Conservation (phyloP, 352 stramenopile genomes). For the Hyaloperonospora arabidopsidis region DNA sequence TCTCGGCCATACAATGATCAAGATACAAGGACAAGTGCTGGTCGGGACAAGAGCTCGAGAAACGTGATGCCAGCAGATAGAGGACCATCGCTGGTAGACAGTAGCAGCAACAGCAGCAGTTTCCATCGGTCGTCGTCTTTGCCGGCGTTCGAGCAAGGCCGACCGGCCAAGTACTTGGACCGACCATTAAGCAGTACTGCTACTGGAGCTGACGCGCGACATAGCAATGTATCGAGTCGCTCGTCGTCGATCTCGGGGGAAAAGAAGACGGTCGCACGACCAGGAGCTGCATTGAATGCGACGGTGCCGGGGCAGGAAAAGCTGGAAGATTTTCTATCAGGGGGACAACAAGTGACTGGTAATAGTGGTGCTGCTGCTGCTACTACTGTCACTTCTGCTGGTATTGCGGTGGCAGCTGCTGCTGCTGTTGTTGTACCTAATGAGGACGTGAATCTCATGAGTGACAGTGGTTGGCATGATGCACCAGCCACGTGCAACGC, state of each 20-base stretch:
- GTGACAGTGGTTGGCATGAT: conserved; percentile 46
- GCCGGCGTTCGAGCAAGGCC: conserved; percentile 39
- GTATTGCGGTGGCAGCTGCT: conserved; percentile 3
- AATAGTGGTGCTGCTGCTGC: conserved; percentile 9
- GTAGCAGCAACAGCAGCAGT: conserved; percentile 5
- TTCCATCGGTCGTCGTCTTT: conserved; percentile 44
- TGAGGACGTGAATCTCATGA: conserved; percentile 68
- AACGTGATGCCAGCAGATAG: conserved; percentile 10
- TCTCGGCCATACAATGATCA: conserved; percentile 16
- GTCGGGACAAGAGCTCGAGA: conserved; percentile 12
- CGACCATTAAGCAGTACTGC: conserved; percentile 9
- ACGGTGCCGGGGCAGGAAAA: conserved; percentile 26
- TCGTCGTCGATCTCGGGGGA: conserved; percentile 15
- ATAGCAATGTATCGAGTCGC: conserved; percentile 22
- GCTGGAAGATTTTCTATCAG: conserved; percentile 75
- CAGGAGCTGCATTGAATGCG: conserved; percentile 24
- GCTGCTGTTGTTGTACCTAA: conserved; percentile 14
- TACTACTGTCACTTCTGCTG: conserved; percentile 5
- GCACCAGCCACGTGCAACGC: conserved; percentile 12
- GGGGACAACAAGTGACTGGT: conserved; percentile 24
- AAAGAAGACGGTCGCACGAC: conserved; percentile 29
- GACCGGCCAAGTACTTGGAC: conserved; percentile 66
- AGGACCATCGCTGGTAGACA: too few species aligned
- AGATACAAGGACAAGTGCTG: conserved; percentile 18
- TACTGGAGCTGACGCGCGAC: conserved; percentile 17